These are phyloP conservation scores for Dendrobium chrysotoxum DNA, from an alignment of 106 monocot species.

Conservation along the genomic window DNA sequence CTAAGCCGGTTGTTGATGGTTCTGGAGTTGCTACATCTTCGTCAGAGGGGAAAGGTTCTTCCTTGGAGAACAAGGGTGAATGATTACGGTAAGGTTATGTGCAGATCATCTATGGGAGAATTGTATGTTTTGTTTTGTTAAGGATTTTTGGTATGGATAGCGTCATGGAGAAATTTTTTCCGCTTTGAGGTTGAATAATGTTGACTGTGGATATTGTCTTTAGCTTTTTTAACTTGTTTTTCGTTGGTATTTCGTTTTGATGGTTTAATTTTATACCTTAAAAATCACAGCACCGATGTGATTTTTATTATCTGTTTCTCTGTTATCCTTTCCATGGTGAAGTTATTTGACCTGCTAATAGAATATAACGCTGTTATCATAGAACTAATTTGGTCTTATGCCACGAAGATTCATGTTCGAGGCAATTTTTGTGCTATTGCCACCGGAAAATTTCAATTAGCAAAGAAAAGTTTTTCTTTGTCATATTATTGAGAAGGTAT, in stretches of 20 bases:
- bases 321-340: not conserved
- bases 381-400: not conserved
- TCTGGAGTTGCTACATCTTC: not conserved
- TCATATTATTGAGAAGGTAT: not conserved
- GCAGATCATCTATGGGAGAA: no score
- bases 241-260: not conserved
- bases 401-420: not conserved
- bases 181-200: not conserved
- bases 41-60: slow-evolving; percentile 2
- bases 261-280: not conserved
- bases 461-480: not conserved
- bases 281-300: not conserved
- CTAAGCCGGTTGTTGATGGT: not conserved
- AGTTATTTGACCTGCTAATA: not conserved
- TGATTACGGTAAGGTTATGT: not conserved
- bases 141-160: not conserved
- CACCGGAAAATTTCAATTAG: not conserved
- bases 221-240: not conserved
- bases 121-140: not conserved
- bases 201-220: not conserved
- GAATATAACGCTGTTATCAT: not conserved
- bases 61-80: slow-evolving; percentile 1
- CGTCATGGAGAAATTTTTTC: not conserved
- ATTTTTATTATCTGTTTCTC: not conserved
- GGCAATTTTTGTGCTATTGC: not conserved